Conservation (phyloP, 2,329 filamentous ascomycete species). For the Torrubiella hemipterigena region DNA sequence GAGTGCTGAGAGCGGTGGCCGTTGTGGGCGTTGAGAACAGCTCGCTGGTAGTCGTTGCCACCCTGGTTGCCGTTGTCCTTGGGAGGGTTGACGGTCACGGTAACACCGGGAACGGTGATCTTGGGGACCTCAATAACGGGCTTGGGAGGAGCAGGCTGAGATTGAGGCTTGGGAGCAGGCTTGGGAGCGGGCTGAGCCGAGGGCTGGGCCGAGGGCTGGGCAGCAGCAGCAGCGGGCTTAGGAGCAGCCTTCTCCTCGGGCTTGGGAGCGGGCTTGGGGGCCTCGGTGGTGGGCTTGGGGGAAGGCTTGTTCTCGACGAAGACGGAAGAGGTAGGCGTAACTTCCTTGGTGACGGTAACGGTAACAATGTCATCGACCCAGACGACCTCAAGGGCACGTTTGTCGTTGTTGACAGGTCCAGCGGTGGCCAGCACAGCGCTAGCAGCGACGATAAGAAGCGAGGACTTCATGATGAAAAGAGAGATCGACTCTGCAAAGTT, state of each 20-base stretch:
- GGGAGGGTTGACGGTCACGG: slow-evolving; percentile 3
- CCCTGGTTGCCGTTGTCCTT: slow-evolving; percentile 8
- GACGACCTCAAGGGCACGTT: slow-evolving; percentile 26
- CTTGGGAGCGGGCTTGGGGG: slow-evolving; percentile 3
- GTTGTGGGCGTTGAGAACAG: slow-evolving; percentile 67
- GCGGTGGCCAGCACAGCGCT: slow-evolving; percentile 33
- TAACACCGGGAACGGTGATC: slow-evolving; percentile 5
- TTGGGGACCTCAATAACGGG: slow-evolving; percentile 7
- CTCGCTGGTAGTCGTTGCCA: slow-evolving; percentile 18
- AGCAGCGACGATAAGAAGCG: slow-evolving; percentile 30
- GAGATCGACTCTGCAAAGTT: slow-evolving; percentile 2
- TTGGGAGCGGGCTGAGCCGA: slow-evolving; percentile 8
- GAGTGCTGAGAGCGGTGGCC: slow-evolving; percentile 75
- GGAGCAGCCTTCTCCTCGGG: too few relatives aligned
- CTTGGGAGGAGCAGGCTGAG: slow-evolving; percentile 5
- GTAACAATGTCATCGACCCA: slow-evolving; percentile 28
- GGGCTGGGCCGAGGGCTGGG: slow-evolving; percentile 11
- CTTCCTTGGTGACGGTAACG: slow-evolving; percentile 30
- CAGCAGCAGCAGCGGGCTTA: slow-evolving; percentile 19
- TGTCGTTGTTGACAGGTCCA: slow-evolving; percentile 25
- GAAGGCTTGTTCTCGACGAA: slow-evolving; percentile 12
- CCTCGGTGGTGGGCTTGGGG: slow-evolving; percentile 6
- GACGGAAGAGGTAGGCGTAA: slow-evolving; percentile 12
- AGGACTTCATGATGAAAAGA: slow-evolving; percentile 35
- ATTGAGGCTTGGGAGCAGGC: slow-evolving; percentile 4